Evolutionary conservation across 2,329 filamentous ascomycete genomes (phyloP).

Genomic region (Proliferodiscus dingleyae): DNA sequence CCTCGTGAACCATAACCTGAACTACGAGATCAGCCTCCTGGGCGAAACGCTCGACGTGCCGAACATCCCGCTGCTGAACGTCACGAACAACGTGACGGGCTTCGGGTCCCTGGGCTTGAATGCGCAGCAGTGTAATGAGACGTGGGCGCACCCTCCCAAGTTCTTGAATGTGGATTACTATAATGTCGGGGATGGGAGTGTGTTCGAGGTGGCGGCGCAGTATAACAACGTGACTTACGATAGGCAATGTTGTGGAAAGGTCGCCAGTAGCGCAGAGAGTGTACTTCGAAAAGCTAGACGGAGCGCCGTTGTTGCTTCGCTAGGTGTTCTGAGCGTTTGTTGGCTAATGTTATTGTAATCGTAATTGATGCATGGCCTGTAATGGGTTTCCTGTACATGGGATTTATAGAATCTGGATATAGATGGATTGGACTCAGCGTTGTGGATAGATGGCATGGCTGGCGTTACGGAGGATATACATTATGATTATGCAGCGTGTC

Average conservation of each 20-base stretch:
- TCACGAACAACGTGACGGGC: slow-evolving; percentile 47
- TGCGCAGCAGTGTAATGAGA: slow-evolving; percentile 46
- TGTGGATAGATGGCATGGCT: neutral
- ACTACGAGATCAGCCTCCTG: slow-evolving; percentile 57
- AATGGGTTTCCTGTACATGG: too few species aligned
- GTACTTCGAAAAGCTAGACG: slow-evolving; percentile 12
- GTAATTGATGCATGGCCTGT: too few species aligned
- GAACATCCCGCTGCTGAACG: slow-evolving; percentile 60
- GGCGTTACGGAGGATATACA: too few species aligned
- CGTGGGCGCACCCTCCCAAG: slow-evolving; percentile 61
- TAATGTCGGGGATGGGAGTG: slow-evolving; percentile 62
- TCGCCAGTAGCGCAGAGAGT: slow-evolving; percentile 24
- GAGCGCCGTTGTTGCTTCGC: slow-evolving; percentile 6
- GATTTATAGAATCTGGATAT: too few species aligned
- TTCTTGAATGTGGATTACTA: slow-evolving; percentile 80
- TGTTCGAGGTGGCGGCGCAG: slow-evolving; percentile 67
- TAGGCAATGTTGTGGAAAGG: slow-evolving; percentile 51
- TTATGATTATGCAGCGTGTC: too few species aligned
- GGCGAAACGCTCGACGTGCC: slow-evolving; percentile 59
- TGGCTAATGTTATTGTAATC: neutral
- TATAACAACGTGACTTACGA: slow-evolving; percentile 71
- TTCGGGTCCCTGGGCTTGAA: slow-evolving; percentile 51
- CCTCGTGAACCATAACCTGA: slow-evolving; percentile 80
- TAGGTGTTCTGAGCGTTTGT: neutral
- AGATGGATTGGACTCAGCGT: too few species aligned